phyloP scores from a whole-genome alignment of 2,329 filamentous ascomycete genomes.

The Calonectria multiphialidica region DNA sequence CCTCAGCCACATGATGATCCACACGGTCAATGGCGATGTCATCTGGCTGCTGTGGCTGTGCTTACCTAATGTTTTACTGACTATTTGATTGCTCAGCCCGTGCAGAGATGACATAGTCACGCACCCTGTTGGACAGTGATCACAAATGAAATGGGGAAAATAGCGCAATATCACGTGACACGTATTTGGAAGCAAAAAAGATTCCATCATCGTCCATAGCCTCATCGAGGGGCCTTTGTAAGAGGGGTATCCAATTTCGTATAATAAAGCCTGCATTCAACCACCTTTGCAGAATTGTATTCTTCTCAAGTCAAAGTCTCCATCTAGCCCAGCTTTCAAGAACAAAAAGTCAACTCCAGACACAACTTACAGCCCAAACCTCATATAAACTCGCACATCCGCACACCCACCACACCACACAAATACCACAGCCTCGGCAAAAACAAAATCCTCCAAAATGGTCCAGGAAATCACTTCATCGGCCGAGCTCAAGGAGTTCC shows the following conservation, averaged over 20 bases:
- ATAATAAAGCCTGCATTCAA: conserved; percentile 7
- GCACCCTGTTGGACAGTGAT: neutral
- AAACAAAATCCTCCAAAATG: conserved; percentile 27
- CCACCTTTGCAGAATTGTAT: neutral
- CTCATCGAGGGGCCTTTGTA: conserved; percentile 23
- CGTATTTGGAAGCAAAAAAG: conserved; percentile 35
- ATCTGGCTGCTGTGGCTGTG: neutral
- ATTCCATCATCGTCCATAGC: conserved; percentile 36
- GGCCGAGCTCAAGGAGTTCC: conserved; percentile 51
- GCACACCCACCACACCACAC: neutral
- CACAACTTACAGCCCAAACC: neutral
- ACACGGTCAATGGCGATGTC: neutral
- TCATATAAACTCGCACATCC: neutral
- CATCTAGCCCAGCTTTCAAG: neutral
- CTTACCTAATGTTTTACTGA: conserved; percentile 3
- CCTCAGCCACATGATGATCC: neutral
- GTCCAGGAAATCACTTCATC: conserved; percentile 47
- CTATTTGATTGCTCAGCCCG: neutral
- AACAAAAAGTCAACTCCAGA: neutral
- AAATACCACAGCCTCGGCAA: neutral
- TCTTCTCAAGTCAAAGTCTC: too few species aligned
- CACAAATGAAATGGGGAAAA: conserved; percentile 25
- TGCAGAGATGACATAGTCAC: neutral
- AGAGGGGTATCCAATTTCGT: conserved; percentile 2
- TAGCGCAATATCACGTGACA: conserved; percentile 38